Base-by-base conservation (phyloP, 257 asterid species). In the Leptodermis oblonga region DNA sequence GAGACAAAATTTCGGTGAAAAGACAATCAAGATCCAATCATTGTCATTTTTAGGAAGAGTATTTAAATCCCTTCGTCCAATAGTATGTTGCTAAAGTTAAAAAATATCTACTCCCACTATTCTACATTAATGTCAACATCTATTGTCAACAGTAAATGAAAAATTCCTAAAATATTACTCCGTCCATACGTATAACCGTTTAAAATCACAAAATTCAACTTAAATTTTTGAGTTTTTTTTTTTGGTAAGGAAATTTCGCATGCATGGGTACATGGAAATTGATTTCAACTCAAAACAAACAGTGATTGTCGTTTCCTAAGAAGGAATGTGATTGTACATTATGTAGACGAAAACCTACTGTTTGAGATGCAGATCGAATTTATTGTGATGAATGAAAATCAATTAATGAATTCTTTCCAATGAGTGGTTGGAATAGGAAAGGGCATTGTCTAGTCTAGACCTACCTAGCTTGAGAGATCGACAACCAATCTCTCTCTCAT, bases 381-480 rank as follows among this genome's bases (percentile, higher is more conserved):
- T 12, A 45, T 18, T 70, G 43, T 34, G 64, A 22, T 58, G 64
- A 52, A 53, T 4, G n/a, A n/a, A n/a, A 7, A 25, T 72, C 42
- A 26, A 18, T 61, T 43, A n/a, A n/a, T n/a, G n/a, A 48, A 17
- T 45, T 22, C 4, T 46, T 26, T 22, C 23, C 45, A 46, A 51
- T 63, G 42, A 46, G 41, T 62, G 54, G 69, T 71, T 63, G 76
- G 70, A 72, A 66, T n/a, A 53, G 66, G 52, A 45, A 22, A 7
- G 11, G 58, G n/a, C n/a, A n/a, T n/a, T n/a, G n/a, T n/a, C n/a
- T n/a, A n/a, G n/a, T n/a, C 28, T 45, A 30, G 34, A n/a, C 58
- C 37, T 5, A 83, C 78, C 86, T n/a, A n/a, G n/a, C n/a, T n/a
- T 85, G 87, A n/a, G n/a, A n/a, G n/a, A n/a, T n/a, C n/a, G n/a